phyloP scores from a whole-genome alignment of 2,329 filamentous ascomycete species.

The Colletotrichum sansevieriae region DNA sequence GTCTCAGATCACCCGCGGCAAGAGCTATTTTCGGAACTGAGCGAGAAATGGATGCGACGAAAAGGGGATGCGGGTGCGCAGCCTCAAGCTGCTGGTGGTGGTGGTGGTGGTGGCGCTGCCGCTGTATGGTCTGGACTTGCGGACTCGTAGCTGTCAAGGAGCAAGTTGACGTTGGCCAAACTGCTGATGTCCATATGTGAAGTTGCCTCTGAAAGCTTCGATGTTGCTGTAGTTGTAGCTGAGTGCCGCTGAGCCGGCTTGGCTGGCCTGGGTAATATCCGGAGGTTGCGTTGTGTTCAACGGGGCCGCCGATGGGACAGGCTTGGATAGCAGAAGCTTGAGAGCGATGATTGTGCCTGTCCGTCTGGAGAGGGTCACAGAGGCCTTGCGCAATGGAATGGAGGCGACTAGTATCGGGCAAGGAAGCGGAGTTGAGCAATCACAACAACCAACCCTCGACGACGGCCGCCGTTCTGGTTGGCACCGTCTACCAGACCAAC shows the following conservation, averaged over 20 bases:
- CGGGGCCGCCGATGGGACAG: background rate
- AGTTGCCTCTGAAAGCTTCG: background rate
- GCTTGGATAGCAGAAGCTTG: slow-evolving; percentile 38
- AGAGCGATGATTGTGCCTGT: slow-evolving; percentile 13
- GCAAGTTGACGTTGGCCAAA: background rate
- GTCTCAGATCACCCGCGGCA: slow-evolving; percentile 35
- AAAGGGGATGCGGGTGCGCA: slow-evolving; percentile 1
- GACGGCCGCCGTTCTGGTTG: slow-evolving; percentile 1
- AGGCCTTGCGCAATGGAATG: slow-evolving; percentile 9
- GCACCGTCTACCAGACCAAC: background rate
- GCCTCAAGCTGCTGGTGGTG: slow-evolving; percentile 1
- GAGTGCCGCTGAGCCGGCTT: background rate
- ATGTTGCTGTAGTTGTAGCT: background rate
- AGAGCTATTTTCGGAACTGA: slow-evolving; percentile 36
- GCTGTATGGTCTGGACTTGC: background rate
- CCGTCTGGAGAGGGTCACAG: slow-evolving; percentile 22
- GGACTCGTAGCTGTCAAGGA: background rate
- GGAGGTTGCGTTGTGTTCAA: slow-evolving; percentile 2
- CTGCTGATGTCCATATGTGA: slow-evolving; percentile 7
- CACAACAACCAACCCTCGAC: slow-evolving; percentile 15
- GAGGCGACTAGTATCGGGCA: background rate
- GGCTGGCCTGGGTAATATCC: slow-evolving; percentile 5
- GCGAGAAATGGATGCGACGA: slow-evolving; percentile 24
- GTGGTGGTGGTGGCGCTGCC: too few species aligned
- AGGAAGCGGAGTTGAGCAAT: background rate